These are phyloP conservation scores for Sporothrix globosa DNA, from an alignment of 2,329 filamentous ascomycete species.

Conservation along the genomic window DNA sequence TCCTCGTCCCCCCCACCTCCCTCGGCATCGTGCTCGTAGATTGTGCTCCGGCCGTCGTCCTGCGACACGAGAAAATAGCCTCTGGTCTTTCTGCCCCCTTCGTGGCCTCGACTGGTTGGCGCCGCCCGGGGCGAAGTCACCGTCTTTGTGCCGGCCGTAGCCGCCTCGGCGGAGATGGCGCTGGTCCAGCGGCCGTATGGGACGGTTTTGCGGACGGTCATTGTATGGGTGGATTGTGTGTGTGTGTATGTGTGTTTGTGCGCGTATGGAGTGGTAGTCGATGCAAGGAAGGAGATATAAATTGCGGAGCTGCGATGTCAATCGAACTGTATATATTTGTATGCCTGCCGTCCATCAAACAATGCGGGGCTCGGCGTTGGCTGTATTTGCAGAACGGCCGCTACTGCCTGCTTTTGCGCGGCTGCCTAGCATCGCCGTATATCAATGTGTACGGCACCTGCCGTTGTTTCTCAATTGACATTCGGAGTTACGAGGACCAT, in stretches of 20 bases:
- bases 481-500: neutral
- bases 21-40: conserved; percentile 48
- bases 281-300: neutral
- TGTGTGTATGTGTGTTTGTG: neutral
- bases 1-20: conserved; percentile 34
- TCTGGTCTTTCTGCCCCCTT: conserved; percentile 38
- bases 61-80: conserved; percentile 48
- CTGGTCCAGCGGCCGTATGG: conserved; percentile 49
- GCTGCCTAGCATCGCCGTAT: neutral
- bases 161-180: conserved; percentile 45
- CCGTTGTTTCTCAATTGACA: neutral
- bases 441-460: neutral
- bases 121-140: conserved; percentile 44
- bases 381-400: neutral
- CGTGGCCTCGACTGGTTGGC: conserved; percentile 28
- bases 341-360: neutral
- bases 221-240: neutral
- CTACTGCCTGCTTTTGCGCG: neutral
- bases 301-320: neutral
- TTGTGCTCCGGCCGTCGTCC: conserved; percentile 48
- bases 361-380: neutral
- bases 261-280: neutral
- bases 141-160: conserved; percentile 44
- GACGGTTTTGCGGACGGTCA: conserved; percentile 38
- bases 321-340: neutral